phyloP scores from a whole-genome alignment of 345 rosid genomes.

The Euphorbia peplus region DNA sequence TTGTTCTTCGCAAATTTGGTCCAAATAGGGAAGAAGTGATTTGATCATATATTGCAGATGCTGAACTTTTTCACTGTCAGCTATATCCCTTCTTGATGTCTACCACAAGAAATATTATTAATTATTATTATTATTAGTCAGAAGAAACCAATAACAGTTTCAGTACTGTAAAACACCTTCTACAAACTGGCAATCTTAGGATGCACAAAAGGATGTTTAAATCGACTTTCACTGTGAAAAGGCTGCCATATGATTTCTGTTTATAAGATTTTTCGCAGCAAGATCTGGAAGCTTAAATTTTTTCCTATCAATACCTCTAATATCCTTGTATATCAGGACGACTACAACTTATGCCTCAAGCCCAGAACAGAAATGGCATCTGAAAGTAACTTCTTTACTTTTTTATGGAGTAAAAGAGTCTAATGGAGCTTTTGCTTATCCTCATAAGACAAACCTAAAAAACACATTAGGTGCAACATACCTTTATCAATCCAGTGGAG shows the following conservation, averaged over 20 bases:
- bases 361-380: too few species aligned
- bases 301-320: neutral
- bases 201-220: neutral
- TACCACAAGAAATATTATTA: conserved; percentile 26
- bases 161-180: neutral
- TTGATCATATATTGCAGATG: conserved; percentile 51
- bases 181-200: neutral
- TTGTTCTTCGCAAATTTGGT: conserved; percentile 51
- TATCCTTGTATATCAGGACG: too few species aligned
- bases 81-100: conserved; percentile 54
- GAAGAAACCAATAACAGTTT: too few species aligned
- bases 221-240: neutral
- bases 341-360: too few species aligned
- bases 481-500: conserved; percentile 57
- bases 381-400: neutral
- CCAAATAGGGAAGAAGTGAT: conserved; percentile 56
- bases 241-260: neutral
- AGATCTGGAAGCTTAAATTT: neutral
- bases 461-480: conserved; percentile 15
- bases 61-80: conserved; percentile 41
- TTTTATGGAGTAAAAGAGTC: neutral
- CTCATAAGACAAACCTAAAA: neutral
- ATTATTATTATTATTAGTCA: too few species aligned
- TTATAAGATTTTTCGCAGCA: neutral
- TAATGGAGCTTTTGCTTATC: neutral